Base-by-base conservation (phyloP, 179 eudicot genomes). In the Vitellaria paradoxa region DNA sequence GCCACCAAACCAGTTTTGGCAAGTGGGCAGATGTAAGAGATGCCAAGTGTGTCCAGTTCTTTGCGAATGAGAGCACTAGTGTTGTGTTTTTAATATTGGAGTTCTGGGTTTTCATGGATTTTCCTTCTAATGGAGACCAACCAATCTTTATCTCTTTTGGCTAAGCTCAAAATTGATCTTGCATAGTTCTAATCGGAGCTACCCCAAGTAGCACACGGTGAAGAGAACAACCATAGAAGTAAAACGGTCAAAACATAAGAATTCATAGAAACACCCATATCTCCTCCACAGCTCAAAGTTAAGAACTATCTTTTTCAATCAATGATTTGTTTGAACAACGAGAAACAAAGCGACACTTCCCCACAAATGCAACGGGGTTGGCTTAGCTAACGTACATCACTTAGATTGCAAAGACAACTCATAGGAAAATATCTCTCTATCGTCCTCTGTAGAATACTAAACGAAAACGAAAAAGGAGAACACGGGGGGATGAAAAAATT, bases 71-170 rank as follows among this genome's bases (percentile, higher is more conserved):
- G 86, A 45, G 91, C 87, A 81, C 97, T 93, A 70, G 98, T 93
- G 73, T 93, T 89, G 86, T 70, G 77, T 85, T 93, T 97, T 83
- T 90, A 77, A 72, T 88, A 93, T 65, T 82, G 77, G 60, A 93
- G 89, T 82, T 92, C 97, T 82, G 97, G 98, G 87, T 89, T 61
- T 73, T 93, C 93, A 74, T 93, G 97, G 78, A 93, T 88, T 85
- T 75, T 84, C 74, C 97, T 90, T 20, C 98, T 89, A 23, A 87
- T 47, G 57, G 89, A 85, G 21, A 93, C 86, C 65, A 92, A 76
- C 98, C 98, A 91, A 49, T 86, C 88, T 76, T 81, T 87, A n/a
- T 88, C 91, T 42, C 47, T 80, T 37, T 60, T 78, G 40, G 97
- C 91, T 57, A 84, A 82, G 37, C 84, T 83, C 46, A 90, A 66